These are phyloP conservation scores for Geotrichum candidum DNA, from an alignment of 1,139 yeast genomes.

Conservation along the genomic window DNA sequence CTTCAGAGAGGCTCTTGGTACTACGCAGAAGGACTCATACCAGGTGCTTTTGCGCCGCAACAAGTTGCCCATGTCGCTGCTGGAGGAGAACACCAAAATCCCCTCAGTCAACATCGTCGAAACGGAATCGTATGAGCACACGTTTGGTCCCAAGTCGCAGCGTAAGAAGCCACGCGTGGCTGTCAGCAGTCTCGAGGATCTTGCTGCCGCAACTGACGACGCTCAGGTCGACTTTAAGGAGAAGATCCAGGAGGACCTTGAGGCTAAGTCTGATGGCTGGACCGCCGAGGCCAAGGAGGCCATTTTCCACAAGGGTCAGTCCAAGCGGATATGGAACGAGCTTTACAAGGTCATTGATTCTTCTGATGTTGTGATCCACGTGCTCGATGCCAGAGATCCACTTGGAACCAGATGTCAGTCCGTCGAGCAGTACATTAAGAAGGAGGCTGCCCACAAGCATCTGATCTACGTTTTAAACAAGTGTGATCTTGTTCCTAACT, in stretches of 20 bases:
- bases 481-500: slow-evolving; percentile 97
- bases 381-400: slow-evolving; percentile 95
- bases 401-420: slow-evolving; percentile 90
- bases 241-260: slow-evolving; percentile 61
- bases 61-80: slow-evolving; percentile 89
- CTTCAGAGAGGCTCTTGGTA: slow-evolving; percentile 91
- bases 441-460: slow-evolving; percentile 96
- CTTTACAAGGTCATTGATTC: slow-evolving; percentile 94
- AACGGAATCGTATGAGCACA: slow-evolving; percentile 72
- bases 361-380: slow-evolving; percentile 94
- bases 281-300: slow-evolving; percentile 90
- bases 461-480: slow-evolving; percentile 89
- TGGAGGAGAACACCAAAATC: slow-evolving; percentile 69
- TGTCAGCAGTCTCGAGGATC: slow-evolving; percentile 71
- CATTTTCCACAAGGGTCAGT: slow-evolving; percentile 93
- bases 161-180: slow-evolving; percentile 84
- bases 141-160: slow-evolving; percentile 95
- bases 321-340: slow-evolving; percentile 98
- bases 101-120: slow-evolving; percentile 80
- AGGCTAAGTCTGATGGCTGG: slow-evolving; percentile 53
- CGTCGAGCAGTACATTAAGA: slow-evolving; percentile 86
- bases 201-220: slow-evolving; percentile 55
- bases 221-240: slow-evolving; percentile 65
- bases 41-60: slow-evolving; percentile 84
- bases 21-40: slow-evolving; percentile 76